Percentiles rank a stretch among this genome's conserved stretches.
Conservation (phyloP, 2,329 filamentous ascomycete genomes). For the Colletotrichum sp. region DNA sequence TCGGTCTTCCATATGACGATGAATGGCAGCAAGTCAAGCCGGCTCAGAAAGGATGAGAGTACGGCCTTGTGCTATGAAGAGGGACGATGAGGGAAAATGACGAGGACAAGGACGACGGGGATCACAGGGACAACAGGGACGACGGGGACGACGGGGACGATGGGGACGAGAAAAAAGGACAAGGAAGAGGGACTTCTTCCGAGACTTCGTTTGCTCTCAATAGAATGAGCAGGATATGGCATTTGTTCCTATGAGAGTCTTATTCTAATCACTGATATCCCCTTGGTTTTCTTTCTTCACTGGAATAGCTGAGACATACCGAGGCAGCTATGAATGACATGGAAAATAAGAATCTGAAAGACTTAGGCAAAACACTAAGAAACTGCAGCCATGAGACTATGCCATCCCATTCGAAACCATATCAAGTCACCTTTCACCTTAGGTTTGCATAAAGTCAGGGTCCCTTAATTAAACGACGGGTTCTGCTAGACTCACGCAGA, state of each 20-base stretch:
- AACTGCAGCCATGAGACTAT: not conserved
- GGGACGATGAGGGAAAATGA: not conserved
- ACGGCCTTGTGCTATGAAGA: not conserved
- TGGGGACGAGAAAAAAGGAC: not conserved
- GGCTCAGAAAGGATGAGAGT: too few species aligned
- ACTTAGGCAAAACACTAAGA: not conserved
- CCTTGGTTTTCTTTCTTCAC: not conserved
- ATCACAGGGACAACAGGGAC: not conserved
- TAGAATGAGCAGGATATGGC: not conserved
- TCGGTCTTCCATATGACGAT: too few species aligned
- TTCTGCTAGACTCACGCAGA: not conserved
- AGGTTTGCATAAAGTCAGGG: not conserved
- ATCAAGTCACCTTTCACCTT: not conserved
- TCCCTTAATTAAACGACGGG: not conserved
- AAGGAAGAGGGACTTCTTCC: not conserved
- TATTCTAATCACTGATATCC: not conserved
- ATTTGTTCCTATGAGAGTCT: not conserved
- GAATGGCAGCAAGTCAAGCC: too few species aligned
- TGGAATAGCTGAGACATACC: not conserved
- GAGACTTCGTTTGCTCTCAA: not conserved
- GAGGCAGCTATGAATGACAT: not conserved
- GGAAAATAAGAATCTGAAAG: rapidly evolving
- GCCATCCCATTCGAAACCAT: not conserved
- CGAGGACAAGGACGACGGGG: not conserved
- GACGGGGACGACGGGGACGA: not conserved